Base-by-base conservation (phyloP, 2,329 filamentous ascomycete genomes). In the Aspergillus piperis region DNA sequence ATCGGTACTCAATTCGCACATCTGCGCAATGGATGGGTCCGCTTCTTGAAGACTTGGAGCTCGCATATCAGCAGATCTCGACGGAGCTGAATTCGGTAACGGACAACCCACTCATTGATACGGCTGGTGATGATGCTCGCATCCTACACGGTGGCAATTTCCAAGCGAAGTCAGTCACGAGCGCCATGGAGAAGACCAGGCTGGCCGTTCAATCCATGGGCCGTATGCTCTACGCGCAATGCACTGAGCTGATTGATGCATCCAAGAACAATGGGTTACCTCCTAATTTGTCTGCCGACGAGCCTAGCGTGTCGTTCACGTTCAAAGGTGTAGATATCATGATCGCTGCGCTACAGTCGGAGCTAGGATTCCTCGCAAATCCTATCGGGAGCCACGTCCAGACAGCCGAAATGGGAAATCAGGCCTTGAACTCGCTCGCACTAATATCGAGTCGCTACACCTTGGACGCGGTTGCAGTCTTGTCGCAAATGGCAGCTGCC, bases 11-110 rank as follows among this genome's bases (percentile, higher is more conserved):
- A 0, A 76, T 88, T 3, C 81, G 88, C 6, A 90, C 84, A 0
- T 81, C 86, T 0, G 79, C 85, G 0, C 88, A 90, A 73, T 90
- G 88, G 88, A 79, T 90, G 27, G 86, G 86, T 0, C 88, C 88
- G 0, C 78, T 84, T 30, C 74, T 90, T 0, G 88, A 90, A 68
- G 86, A 90, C 62, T 73, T 90, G 0, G 49, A 75, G 0, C 78
- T 88, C 0, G 85, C 87, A 0, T 75, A 81, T 42, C 70, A 77
- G 4, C 88, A 90, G 68, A 68, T 90, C 0, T 69, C 75, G 0
- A 76, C 80, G 1, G 88, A 90, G n/a, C 19, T 42, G 6, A 55
- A 55, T 21, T 55, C 53, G 4, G 42, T 44, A 19, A 55, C 53
- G 6, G 53, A 55, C 25, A 55, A 55, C 23, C 53, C 53, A 6